Conservation (phyloP, 495 filamentous ascomycete species). For the Saxophila tyrrhenica region DNA sequence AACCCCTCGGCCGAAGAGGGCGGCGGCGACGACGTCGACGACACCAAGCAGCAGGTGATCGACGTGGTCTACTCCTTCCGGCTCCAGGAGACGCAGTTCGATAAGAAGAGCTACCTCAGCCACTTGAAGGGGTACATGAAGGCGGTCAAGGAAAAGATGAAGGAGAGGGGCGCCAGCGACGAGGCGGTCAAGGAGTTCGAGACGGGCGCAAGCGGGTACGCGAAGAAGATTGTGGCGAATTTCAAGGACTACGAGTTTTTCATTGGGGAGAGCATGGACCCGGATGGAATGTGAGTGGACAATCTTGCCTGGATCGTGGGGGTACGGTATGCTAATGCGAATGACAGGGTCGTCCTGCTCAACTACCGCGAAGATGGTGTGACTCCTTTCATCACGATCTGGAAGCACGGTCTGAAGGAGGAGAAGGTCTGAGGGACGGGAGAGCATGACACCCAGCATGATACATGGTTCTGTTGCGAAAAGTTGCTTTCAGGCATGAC, state of each 20-base stretch:
- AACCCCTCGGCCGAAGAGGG: slow-evolving; percentile 91
- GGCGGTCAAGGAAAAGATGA: slow-evolving; percentile 58
- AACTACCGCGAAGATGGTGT: slow-evolving; percentile 95
- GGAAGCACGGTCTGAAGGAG: slow-evolving; percentile 88
- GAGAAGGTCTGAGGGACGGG: slow-evolving; percentile 65
- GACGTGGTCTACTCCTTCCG: slow-evolving; percentile 92
- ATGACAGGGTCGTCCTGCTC: slow-evolving; percentile 70
- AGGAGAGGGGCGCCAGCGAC: slow-evolving; percentile 46
- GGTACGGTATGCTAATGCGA: slow-evolving; percentile 4
- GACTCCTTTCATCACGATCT: slow-evolving; percentile 80
- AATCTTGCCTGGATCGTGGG: slow-evolving; percentile 3
- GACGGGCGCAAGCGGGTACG: slow-evolving; percentile 53
- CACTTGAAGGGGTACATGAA: slow-evolving; percentile 95
- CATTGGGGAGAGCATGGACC: slow-evolving; percentile 80
- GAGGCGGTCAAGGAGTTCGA: slow-evolving; percentile 68
- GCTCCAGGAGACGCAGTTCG: slow-evolving; percentile 60
- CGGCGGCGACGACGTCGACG: slow-evolving; percentile 56
- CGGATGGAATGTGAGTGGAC: slow-evolving; percentile 78
- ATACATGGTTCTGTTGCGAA: not conserved
- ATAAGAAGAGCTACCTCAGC: slow-evolving; percentile 70
- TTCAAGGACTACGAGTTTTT: slow-evolving; percentile 96
- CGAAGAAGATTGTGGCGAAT: slow-evolving; percentile 66
- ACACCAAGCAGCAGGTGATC: slow-evolving; percentile 66
- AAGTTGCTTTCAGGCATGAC: not conserved
- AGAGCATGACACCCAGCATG: not conserved